Percentiles rank a stretch among this genome's conserved stretches.
Conservation (phyloP, 140 eudicot genomes). For the Bidens hawaiensis region DNA sequence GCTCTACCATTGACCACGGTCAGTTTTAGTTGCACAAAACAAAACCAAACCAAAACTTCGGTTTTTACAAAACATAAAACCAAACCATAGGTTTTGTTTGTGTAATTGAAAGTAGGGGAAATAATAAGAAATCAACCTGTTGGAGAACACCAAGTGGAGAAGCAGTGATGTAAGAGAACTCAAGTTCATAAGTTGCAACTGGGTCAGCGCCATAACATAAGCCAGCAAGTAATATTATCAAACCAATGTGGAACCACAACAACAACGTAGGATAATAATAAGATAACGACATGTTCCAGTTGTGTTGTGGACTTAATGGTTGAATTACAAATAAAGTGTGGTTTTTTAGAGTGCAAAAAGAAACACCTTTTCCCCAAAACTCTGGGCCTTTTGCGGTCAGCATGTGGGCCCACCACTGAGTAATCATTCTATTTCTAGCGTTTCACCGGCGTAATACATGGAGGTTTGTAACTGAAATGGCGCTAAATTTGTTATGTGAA, state of each 20-base stretch:
- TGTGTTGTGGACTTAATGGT: constrained; percentile 3
- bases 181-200: constrained; percentile 34
- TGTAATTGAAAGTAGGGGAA: too few species aligned
- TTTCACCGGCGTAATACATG: constrained; percentile 28
- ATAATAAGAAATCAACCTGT: constrained; percentile 58
- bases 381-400: constrained; percentile 24
- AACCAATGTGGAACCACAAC: constrained; percentile 26
- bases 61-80: too few species aligned
- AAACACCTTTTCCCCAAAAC: too few species aligned
- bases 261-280: constrained; percentile 13
- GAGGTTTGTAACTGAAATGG: constrained; percentile 20
- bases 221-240: constrained; percentile 31
- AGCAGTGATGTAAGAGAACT: constrained; percentile 66
- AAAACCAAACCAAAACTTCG: too few species aligned
- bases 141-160: constrained; percentile 93
- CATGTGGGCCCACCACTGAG: constrained; percentile 26
- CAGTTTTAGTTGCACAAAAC: too few species aligned
- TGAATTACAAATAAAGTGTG: constrained; percentile 15
- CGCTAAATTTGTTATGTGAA: constrained; percentile 25
- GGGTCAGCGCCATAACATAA: constrained; percentile 57
- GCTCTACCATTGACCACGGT: too few species aligned
- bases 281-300: constrained; percentile 13
- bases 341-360: too few species aligned
- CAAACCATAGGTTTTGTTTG: too few species aligned
- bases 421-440: not conserved